A percentile compares a stretch with the other conserved stretches of the same genome.
Conservation (phyloP, 441 rosid genomes). For the Kokia cookei region DNA sequence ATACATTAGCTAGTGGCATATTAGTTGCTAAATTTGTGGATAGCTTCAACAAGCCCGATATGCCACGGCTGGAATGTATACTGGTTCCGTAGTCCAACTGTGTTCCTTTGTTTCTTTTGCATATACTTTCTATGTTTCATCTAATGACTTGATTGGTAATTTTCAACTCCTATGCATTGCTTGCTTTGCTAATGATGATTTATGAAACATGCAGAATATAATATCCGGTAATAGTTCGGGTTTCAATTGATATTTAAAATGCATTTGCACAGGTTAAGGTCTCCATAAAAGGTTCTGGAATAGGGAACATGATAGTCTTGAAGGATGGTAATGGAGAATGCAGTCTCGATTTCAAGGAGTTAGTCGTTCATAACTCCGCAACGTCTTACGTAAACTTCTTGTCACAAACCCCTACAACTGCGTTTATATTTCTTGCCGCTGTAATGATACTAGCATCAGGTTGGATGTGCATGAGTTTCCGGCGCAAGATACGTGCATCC, state of each 20-base stretch:
- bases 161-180: not conserved
- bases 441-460: constrained; percentile 38
- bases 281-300: constrained; percentile 30
- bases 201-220: not conserved
- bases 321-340: constrained; percentile 45
- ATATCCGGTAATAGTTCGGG: not conserved
- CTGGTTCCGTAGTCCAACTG: not conserved
- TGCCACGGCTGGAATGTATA: not conserved
- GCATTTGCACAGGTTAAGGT: constrained; percentile 58
- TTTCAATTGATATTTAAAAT: not conserved
- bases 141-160: not conserved
- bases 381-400: constrained; percentile 28
- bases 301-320: constrained; percentile 33
- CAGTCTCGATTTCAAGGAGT: constrained; percentile 52
- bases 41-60: not conserved
- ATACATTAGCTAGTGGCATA: not conserved
- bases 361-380: constrained; percentile 30
- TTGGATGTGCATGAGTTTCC: constrained; percentile 34
- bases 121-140: not conserved
- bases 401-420: constrained; percentile 24
- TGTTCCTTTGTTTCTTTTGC: not conserved
- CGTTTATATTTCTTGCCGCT: constrained; percentile 29
- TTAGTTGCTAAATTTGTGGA: not conserved
- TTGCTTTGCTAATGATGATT: not conserved
- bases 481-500: constrained; percentile 24